Conservation (phyloP, 2,329 filamentous ascomycete species). For the Alternaria rosae region DNA sequence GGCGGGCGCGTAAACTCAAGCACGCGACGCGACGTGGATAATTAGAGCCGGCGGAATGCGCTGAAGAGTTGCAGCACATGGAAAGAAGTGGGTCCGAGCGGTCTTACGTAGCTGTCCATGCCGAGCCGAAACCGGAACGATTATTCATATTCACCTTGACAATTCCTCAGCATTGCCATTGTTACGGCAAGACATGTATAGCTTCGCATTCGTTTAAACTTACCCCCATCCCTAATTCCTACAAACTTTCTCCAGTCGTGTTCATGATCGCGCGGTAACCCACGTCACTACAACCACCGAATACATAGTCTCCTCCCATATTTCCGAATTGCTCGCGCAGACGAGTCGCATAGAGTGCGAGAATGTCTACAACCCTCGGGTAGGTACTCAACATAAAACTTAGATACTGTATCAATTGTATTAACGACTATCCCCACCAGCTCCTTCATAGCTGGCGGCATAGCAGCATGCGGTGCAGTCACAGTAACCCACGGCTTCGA, state of each 20-base stretch:
- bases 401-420: background rate
- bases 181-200: background rate
- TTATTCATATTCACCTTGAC: conserved; percentile 20
- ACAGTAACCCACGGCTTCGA: conserved; percentile 98
- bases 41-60: conserved; percentile 24
- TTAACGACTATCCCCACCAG: conserved; percentile 51
- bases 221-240: background rate
- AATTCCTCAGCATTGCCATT: conserved; percentile 8
- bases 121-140: conserved; percentile 22
- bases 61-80: conserved; percentile 2
- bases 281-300: background rate
- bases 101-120: background rate
- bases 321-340: background rate
- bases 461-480: conserved; percentile 96
- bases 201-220: background rate
- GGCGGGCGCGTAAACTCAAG: background rate
- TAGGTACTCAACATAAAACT: conserved; percentile 25
- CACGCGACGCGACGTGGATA: conserved; percentile 14
- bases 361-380: conserved; percentile 60
- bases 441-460: conserved; percentile 93
- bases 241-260: background rate
- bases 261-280: conserved; percentile 12
- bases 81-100: conserved; percentile 8
- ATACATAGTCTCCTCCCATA: background rate
- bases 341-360: conserved; percentile 17